Evolutionary conservation across 352 stramenopile genomes (phyloP).

Genomic region (Phytophthora pseudosyringae): DNA sequence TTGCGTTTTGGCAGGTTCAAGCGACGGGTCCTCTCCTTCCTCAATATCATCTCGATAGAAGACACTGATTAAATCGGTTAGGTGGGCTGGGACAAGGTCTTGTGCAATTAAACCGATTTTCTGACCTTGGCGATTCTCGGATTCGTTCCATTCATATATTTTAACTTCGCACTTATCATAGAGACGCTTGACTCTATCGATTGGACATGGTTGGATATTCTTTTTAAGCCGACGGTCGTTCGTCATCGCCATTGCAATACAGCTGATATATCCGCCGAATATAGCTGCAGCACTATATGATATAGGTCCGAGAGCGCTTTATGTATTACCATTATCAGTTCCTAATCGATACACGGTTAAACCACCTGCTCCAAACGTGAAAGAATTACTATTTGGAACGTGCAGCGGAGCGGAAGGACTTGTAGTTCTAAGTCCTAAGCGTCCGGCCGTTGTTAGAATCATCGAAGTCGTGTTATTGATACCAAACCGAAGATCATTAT

Average conservation of each 20-base stretch:
- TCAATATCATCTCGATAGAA: conserved; percentile 21
- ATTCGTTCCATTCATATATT: conserved; percentile 17
- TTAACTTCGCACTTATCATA: conserved; percentile 4
- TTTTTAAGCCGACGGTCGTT: not conserved
- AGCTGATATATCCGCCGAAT: conserved; percentile 5
- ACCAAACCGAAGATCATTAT: conserved; percentile 11
- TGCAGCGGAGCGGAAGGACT: not conserved
- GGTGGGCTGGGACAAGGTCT: conserved; percentile 8
- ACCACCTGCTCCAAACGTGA: too few species aligned
- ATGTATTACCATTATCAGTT: too few species aligned
- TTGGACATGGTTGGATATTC: not conserved
- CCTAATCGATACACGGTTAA: too few species aligned
- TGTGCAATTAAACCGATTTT: conserved; percentile 15
- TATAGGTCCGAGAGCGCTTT: conserved; percentile 3
- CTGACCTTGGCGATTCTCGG: conserved; percentile 7
- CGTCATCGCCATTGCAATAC: conserved; percentile 7
- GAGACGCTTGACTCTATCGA: conserved; percentile 6
- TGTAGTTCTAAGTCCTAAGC: not conserved
- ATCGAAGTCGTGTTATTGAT: conserved; percentile 6
- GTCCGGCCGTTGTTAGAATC: not conserved
- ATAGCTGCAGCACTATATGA: not conserved
- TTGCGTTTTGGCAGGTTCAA: too few species aligned
- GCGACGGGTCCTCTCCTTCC: not conserved
- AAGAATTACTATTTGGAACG: too few species aligned
- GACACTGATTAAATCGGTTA: conserved; percentile 10